A percentile compares a stretch with the other conserved stretches of the same genome.
These are phyloP conservation scores for Boletales sp. DNA, from an alignment of 768 basidiomycete species.

Conservation along the genomic window DNA sequence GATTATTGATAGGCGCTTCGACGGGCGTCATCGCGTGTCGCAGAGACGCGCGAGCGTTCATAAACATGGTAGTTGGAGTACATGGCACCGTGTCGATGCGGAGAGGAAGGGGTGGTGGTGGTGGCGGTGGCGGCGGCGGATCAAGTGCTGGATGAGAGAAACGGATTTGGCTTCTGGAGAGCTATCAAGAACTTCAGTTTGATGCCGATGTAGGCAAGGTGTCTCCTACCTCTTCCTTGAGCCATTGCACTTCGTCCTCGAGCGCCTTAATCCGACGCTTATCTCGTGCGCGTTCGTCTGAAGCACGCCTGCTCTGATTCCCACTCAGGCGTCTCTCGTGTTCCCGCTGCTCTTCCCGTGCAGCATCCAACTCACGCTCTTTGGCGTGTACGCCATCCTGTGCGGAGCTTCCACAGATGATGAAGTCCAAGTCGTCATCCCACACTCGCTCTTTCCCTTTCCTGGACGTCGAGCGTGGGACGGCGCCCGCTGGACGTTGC, in stretches of 20 bases:
- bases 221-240: conserved; percentile 52
- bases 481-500: neutral
- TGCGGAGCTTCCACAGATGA: conserved; percentile 40
- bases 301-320: conserved; percentile 28
- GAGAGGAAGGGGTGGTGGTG: conserved; percentile 35
- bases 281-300: conserved; percentile 49
- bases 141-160: conserved; percentile 6
- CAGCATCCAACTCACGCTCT: conserved; percentile 59
- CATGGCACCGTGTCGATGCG: conserved; percentile 30
- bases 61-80: conserved; percentile 41
- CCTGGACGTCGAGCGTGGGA: conserved; percentile 14
- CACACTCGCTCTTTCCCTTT: conserved; percentile 48
- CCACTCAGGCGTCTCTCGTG: conserved; percentile 40
- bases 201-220: neutral
- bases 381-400: conserved; percentile 53
- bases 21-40: conserved; percentile 50
- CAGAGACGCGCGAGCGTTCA: conserved; percentile 61
- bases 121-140: conserved; percentile 38
- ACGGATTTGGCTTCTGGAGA: conserved; percentile 38
- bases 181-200: conserved; percentile 31
- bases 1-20: conserved; percentile 65
- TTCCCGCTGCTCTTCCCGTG: conserved; percentile 47
- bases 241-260: conserved; percentile 59
- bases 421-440: conserved; percentile 25
- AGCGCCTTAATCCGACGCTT: conserved; percentile 61